Base-by-base conservation (phyloP, 371 early-diverging fungal species). In the Catenaria anguillulae region DNA sequence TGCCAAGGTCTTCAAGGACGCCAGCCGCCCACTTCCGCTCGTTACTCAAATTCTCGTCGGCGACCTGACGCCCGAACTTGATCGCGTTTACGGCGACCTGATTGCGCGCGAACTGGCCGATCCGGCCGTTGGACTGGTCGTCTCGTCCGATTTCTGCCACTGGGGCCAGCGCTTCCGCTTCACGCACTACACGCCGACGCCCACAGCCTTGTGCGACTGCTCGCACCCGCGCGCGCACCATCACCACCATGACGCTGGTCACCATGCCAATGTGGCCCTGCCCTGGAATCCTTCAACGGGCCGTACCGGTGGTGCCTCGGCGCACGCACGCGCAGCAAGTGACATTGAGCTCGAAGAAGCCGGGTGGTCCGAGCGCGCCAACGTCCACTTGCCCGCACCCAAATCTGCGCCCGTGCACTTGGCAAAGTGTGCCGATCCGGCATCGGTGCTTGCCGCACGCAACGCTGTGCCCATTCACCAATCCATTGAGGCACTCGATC, bases 111-210 rank as follows among this genome's bases (percentile, higher is more conserved):
- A 91, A 66, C 72, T 93, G 19, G 63, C 69, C 2, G 75, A 85
- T 55, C 76, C 83, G 2, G 65, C 75, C 46, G 87, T 80, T 55
- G 69, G 92, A 19, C 92, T 94, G 73, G 78, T 94, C 40, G 76
- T 97, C 26, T 94, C 95, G 17, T 87, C 88, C 2, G 97, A 97
- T 68, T 97, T 97, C 68, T 94, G 97, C 71, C 97, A 97, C 66
- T 96, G 92, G 86, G 80, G 80, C 36, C 40, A 40, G 40, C 67
- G 76, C 29, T 79, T 89, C 75, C 65, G 64, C 29, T 29, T 15
- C 12, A 21, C 15, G 33, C 52, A 17, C 48, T 37, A 42, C 37
- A 62, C 21, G 26, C 33, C 33, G 17, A 8, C 26, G 5, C 45
- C 26, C 19, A 12, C 61, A 19, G 55, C 40, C 21, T 48, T 40